These are phyloP conservation scores for Harringtonia lauricola DNA, from an alignment of 2,329 filamentous ascomycete genomes.

Conservation along the genomic window DNA sequence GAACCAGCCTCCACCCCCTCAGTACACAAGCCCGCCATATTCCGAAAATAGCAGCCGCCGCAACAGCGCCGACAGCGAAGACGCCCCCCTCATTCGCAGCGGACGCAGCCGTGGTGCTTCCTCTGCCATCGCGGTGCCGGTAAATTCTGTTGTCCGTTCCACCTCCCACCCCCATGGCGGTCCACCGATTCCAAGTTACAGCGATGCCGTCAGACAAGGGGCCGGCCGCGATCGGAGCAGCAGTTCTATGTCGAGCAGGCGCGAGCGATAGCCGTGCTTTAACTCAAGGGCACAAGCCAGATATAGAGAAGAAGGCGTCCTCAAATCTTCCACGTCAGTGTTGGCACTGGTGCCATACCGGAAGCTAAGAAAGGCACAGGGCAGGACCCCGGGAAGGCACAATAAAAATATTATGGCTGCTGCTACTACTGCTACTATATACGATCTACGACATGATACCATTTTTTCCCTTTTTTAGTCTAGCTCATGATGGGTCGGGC, in stretches of 20 bases:
- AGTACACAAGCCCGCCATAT: constrained; percentile 56
- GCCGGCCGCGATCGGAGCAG: constrained; percentile 33
- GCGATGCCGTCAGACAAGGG: constrained; percentile 55
- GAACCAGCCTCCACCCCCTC: constrained; percentile 56
- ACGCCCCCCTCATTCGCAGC: constrained; percentile 38
- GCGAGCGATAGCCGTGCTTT: background rate
- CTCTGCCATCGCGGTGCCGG: constrained; percentile 23
- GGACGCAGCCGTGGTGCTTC: constrained; percentile 40
- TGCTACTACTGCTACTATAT: background rate
- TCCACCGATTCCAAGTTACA: constrained; percentile 75
- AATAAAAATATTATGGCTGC: background rate
- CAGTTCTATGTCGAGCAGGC: constrained; percentile 18
- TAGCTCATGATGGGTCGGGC: background rate
- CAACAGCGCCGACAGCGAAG: constrained; percentile 47
- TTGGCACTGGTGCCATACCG: constrained; percentile 2
- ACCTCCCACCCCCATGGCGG: constrained; percentile 14
- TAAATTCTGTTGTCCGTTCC: constrained; percentile 5
- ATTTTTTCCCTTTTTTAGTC: constrained; percentile 4
- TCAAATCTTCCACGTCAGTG: background rate
- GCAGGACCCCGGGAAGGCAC: background rate
- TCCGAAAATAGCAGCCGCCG: constrained; percentile 46
- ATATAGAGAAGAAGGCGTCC: background rate
- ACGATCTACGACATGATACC: constrained; percentile 14
- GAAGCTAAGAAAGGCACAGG: background rate
- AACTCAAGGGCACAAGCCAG: background rate